Evolutionary conservation across 129 eudicot species (phyloP), one percentile per base, ranked within the genome.

Genomic region (Saussurea involucrata): DNA sequence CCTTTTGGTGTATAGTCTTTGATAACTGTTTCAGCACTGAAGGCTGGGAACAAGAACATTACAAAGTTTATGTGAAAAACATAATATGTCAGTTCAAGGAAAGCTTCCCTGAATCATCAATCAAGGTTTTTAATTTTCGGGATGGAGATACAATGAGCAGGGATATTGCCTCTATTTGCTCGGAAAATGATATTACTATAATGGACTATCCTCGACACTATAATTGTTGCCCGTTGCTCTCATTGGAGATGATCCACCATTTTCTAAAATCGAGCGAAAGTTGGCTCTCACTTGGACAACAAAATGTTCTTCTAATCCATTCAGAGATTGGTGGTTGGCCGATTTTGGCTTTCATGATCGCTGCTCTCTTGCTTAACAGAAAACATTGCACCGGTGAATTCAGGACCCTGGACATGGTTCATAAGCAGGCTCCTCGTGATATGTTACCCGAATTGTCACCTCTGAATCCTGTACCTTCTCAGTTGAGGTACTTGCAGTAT

Each of bases 291-390:
- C 85, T 84, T 60, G 87, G 90, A 72, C 83, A 79, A 17, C 89
- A 90, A 53, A 84, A 92, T 83, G 81, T 87, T 70, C 95, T 92
- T 71, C 64, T 92, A 61, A 92, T 92, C 92, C 90, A 92, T 73
- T 92, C 95, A 33, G 97, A 89, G 65, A 79, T 85, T 44, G 97
- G 97, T 74, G 92, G 90, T 80, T 92, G 95, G 97, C 90, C 97
- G 24, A 95, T 92, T 87, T 75, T 92, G 84, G 97, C 95, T 40
- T 89, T 92, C 86, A 92, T 92, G 95, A 85, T 89, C 60, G 95
- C 97, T 69, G 95, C 95, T 21, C 84, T 92, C 55, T 44, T 86
- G 66, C 87, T 92, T 63, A 89, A 92, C 61, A 82, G 90, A 79
- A 89, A 86, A 55, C 80, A 82, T n/a, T 89, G 77, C 76, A 83